Evolutionary conservation across 257 asterid genomes (phyloP).

Genomic region (Solanum chiquidenum): DNA sequence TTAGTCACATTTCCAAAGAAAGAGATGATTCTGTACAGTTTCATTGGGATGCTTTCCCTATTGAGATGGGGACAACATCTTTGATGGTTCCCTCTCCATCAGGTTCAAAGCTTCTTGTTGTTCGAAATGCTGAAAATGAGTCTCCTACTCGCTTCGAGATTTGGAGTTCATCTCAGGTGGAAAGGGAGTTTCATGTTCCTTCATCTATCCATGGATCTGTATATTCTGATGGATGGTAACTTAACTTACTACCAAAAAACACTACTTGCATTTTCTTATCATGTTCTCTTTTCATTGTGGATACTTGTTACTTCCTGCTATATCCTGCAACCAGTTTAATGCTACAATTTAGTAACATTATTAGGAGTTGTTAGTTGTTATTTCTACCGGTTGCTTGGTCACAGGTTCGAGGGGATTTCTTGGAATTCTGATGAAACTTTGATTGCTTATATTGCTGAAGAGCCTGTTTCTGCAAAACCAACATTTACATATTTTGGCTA

Average conservation of each 20-base stretch:
- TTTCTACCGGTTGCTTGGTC: neutral
- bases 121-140: slow-evolving; percentile 66
- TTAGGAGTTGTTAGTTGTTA: neutral
- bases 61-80: slow-evolving; percentile 61
- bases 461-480: slow-evolving; percentile 58
- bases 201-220: slow-evolving; percentile 66
- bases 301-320: neutral
- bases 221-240: slow-evolving; percentile 87
- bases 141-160: slow-evolving; percentile 74
- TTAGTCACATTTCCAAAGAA: slow-evolving; percentile 46
- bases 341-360: neutral
- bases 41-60: slow-evolving; percentile 78
- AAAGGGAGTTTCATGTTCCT: slow-evolving; percentile 61
- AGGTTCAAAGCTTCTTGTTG: slow-evolving; percentile 67
- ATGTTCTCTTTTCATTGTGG: neutral
- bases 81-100: slow-evolving; percentile 76
- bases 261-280: neutral
- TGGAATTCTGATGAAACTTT: slow-evolving; percentile 80
- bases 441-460: slow-evolving; percentile 91
- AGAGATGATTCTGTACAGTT: slow-evolving; percentile 37
- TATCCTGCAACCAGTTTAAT: neutral
- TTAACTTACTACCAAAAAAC: neutral
- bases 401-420: slow-evolving; percentile 93
- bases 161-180: slow-evolving; percentile 66
- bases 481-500: slow-evolving; percentile 44